Conservation (phyloP, 768 basidiomycete genomes). For the Leucocoprinus birnbaumii region DNA sequence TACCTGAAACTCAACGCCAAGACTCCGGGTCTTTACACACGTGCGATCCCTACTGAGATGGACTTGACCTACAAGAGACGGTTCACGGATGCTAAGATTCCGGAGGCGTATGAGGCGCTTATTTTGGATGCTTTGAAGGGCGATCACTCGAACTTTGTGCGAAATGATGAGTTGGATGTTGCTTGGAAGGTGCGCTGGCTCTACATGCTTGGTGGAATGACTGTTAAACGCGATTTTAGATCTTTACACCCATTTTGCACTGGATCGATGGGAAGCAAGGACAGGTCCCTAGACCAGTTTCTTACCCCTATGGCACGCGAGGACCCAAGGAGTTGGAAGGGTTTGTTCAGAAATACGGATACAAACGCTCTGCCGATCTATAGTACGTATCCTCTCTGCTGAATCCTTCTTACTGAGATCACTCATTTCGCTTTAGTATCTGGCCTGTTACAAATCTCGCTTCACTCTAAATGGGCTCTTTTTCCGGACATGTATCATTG, state of each 20-base stretch:
- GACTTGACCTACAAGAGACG: constrained; percentile 97
- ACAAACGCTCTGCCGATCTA: constrained; percentile 57
- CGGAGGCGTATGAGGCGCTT: constrained; percentile 94
- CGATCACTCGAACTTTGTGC: constrained; percentile 99
- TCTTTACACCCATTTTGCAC: constrained; percentile 92
- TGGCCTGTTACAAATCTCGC: constrained; percentile 76
- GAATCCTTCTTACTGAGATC: neutral
- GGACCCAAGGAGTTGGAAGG: constrained; percentile 84
- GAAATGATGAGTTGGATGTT: constrained; percentile 94
- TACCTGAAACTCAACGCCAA: constrained; percentile 98
- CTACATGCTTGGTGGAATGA: neutral
- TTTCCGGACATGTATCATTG: neutral
- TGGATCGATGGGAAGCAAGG: constrained; percentile 88
- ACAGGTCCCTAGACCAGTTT: constrained; percentile 61
- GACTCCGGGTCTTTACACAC: constrained; percentile 85
- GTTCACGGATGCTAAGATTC: constrained; percentile 88
- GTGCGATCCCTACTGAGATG: constrained; percentile 95
- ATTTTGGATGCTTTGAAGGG: constrained; percentile 95
- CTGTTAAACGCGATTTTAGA: constrained; percentile 38
- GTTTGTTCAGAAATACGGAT: constrained; percentile 78
- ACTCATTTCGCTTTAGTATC: constrained; percentile 35
- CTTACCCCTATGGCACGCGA: constrained; percentile 92
- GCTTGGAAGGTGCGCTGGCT: constrained; percentile 87
- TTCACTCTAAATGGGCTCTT: constrained; percentile 36
- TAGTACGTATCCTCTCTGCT: constrained; percentile 58